A percentile compares a stretch with the other conserved stretches of the same genome.
Evolutionary conservation across 805 yeast genomes (phyloP).

Genomic region (Pichia nakasei): DNA sequence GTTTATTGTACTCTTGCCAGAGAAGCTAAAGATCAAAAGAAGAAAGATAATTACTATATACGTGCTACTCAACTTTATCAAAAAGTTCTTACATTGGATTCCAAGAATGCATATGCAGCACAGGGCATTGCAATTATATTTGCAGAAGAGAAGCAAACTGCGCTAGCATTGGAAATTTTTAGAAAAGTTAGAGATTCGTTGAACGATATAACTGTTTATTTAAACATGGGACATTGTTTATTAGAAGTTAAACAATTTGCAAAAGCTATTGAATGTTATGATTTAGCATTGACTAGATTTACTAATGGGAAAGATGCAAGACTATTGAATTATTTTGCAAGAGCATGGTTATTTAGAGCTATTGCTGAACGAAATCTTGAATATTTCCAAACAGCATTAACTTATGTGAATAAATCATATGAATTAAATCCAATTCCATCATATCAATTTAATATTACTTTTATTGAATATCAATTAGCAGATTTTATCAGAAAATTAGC

Average conservation of each 20-base stretch:
- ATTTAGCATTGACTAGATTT: constrained; percentile 62
- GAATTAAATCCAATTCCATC: constrained; percentile 33
- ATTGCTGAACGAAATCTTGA: constrained; percentile 52
- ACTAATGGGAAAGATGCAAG: constrained; percentile 56
- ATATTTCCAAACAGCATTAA: constrained; percentile 54
- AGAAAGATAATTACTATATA: constrained; percentile 63
- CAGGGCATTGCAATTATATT: constrained; percentile 93
- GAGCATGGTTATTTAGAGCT: constrained; percentile 84
- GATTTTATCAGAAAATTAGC: constrained; percentile 63
- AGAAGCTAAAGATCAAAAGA: constrained; percentile 53
- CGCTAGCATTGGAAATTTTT: constrained; percentile 75
- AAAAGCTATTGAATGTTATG: constrained; percentile 85
- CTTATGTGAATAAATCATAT: constrained; percentile 52
- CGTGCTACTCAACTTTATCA: constrained; percentile 90
- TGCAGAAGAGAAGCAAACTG: constrained; percentile 72
- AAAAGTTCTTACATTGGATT: constrained; percentile 78
- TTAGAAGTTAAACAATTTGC: constrained; percentile 73
- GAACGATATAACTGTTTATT: constrained; percentile 71
- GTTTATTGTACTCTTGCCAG: constrained; percentile 76
- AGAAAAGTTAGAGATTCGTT: constrained; percentile 85
- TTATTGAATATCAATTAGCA: constrained; percentile 78
- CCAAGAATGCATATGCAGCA: constrained; percentile 87
- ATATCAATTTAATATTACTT: constrained; percentile 71
- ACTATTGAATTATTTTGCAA: constrained; percentile 64
- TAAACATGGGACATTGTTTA: constrained; percentile 83